Evolutionary conservation across 108 stramenopile genomes (phyloP).

Genomic region (Nitzschia putrida): DNA sequence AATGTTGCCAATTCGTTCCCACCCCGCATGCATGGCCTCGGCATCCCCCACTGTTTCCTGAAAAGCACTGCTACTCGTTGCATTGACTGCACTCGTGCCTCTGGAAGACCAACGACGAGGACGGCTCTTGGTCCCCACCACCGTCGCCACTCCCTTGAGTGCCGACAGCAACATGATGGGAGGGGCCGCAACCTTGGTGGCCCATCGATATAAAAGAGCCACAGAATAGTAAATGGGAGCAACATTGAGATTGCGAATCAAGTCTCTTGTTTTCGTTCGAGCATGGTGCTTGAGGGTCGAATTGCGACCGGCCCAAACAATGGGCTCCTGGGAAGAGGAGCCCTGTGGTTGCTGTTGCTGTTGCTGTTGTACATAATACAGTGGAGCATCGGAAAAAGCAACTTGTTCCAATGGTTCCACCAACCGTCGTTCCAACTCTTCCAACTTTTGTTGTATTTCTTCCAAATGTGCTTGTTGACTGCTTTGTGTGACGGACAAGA

Average conservation of each 20-base stretch:
- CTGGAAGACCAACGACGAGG: not conserved
- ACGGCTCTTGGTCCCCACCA: slow-evolving; percentile 46
- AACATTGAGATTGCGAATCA: slow-evolving; percentile 77
- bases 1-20: slow-evolving; percentile 87
- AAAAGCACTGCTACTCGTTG: slow-evolving; percentile 22
- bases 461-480: slow-evolving; percentile 53
- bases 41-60: slow-evolving; percentile 69
- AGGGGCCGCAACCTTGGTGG: slow-evolving; percentile 58
- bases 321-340: not conserved
- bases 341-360: too few species aligned
- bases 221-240: slow-evolving; percentile 86
- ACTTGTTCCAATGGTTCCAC: slow-evolving; percentile 57
- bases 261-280: slow-evolving; percentile 61
- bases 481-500: slow-evolving; percentile 37
- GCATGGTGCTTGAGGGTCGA: slow-evolving; percentile 48
- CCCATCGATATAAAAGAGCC: slow-evolving; percentile 71
- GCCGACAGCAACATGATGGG: slow-evolving; percentile 44
- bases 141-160: slow-evolving; percentile 46
- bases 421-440: slow-evolving; percentile 52
- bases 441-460: slow-evolving; percentile 55
- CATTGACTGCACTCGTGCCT: not conserved
- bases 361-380: slow-evolving; percentile 34
- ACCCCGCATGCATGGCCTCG: slow-evolving; percentile 77
- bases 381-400: slow-evolving; percentile 64
- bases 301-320: slow-evolving; percentile 50